phyloP scores from a whole-genome alignment of 225 moss, liverwort and hornwort species.

The Polytrichum formosum region DNA sequence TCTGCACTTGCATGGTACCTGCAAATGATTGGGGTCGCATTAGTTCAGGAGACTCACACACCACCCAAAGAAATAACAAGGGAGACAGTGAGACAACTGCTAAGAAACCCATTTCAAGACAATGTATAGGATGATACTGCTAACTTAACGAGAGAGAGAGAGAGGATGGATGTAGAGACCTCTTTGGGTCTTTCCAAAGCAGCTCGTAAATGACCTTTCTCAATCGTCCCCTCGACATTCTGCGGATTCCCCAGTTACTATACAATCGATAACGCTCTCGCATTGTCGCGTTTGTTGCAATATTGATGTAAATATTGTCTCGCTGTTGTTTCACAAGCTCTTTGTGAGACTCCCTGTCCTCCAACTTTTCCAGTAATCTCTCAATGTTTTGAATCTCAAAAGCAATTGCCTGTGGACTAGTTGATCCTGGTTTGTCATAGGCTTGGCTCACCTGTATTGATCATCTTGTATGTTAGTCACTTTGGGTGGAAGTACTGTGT shows the following conservation, averaged over 20 bases:
- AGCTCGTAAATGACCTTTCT: slow-evolving; percentile 51
- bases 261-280: slow-evolving; percentile 52
- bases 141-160: background rate
- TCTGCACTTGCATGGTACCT: slow-evolving; percentile 50
- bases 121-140: background rate
- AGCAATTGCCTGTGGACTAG: slow-evolving; percentile 34
- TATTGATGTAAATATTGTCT: slow-evolving; percentile 54
- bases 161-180: slow-evolving; percentile 17
- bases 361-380: slow-evolving; percentile 42
- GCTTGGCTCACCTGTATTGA: slow-evolving; percentile 29
- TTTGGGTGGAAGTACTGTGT: no score
- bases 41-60: background rate
- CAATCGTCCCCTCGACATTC: slow-evolving; percentile 51
- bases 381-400: slow-evolving; percentile 57
- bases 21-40: slow-evolving; percentile 4
- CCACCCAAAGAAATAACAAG: background rate
- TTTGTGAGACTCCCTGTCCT: slow-evolving; percentile 35
- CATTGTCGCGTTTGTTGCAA: slow-evolving; percentile 53
- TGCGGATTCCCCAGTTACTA: slow-evolving; percentile 50
- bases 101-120: background rate
- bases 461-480: background rate
- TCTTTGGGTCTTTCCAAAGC: slow-evolving; percentile 56
- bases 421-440: slow-evolving; percentile 34
- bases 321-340: slow-evolving; percentile 53
- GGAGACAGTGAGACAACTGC: no score